These are phyloP conservation scores for Fagopyrum esculentum DNA, from an alignment of 148 eudicot genomes.

Conservation along the genomic window DNA sequence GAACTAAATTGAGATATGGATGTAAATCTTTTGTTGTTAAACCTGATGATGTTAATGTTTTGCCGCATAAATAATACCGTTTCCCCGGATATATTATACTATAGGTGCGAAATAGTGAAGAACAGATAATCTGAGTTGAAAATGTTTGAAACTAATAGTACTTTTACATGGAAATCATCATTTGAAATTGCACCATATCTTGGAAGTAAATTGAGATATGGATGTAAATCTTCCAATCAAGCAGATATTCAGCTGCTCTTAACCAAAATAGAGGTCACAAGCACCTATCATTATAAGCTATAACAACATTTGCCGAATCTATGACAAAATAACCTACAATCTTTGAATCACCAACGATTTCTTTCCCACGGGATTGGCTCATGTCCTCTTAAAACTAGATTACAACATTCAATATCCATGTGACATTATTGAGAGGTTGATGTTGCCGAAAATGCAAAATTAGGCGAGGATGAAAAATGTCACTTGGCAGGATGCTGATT, in stretches of 20 bases:
- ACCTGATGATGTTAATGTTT: neutral
- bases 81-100: too few relatives aligned
- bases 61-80: too few relatives aligned
- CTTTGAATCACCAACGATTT: neutral
- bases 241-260: neutral
- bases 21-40: neutral
- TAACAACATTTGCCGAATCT: neutral
- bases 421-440: conserved; percentile 5
- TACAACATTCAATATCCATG: neutral
- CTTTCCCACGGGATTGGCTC: neutral
- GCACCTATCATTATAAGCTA: neutral
- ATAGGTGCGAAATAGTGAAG: too few relatives aligned
- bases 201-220: neutral
- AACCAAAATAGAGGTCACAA: neutral
- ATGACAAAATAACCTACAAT: neutral
- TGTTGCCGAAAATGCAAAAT: neutral
- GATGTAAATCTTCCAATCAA: neutral
- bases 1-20: too few relatives aligned
- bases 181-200: neutral
- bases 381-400: neutral
- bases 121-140: neutral
- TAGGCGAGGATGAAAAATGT: conserved; percentile 7
- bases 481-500: conserved; percentile 39
- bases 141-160: neutral
- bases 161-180: neutral